Evolutionary conservation across 2,329 filamentous ascomycete species (phyloP).

Genomic region (Mycosphaerella sp.): DNA sequence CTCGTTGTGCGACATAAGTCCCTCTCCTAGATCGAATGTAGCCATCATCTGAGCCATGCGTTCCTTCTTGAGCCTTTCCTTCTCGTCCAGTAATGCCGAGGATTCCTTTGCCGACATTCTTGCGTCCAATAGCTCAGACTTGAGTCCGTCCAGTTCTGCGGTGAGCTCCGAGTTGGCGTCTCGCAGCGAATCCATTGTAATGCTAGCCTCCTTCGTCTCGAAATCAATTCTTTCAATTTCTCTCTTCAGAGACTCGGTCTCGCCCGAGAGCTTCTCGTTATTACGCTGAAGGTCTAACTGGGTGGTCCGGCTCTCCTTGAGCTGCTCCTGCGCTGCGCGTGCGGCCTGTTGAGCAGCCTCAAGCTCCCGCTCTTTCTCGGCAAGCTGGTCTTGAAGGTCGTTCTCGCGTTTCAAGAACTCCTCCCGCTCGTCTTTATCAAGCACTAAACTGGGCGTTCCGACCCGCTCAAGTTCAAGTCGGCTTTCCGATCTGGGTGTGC

Average conservation of each 20-base stretch:
- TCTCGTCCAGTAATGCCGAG: conserved; percentile 83
- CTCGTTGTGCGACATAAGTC: conserved; percentile 92
- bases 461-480: conserved; percentile 68
- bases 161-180: conserved; percentile 94
- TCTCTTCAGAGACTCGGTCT: conserved; percentile 93
- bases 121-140: conserved; percentile 90
- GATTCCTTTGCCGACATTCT: conserved; percentile 97
- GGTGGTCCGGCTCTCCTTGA: conserved; percentile 77
- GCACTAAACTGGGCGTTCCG: conserved; percentile 75
- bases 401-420: conserved; percentile 94
- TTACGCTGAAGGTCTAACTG: conserved; percentile 77
- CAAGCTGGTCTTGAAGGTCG: conserved; percentile 91
- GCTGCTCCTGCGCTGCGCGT: conserved; percentile 77
- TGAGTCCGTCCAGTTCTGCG: conserved; percentile 84
- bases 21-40: conserved; percentile 86
- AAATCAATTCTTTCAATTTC: conserved; percentile 92
- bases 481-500: conserved; percentile 54
- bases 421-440: conserved; percentile 95
- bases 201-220: conserved; percentile 92
- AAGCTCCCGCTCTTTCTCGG: conserved; percentile 82
- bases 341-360: conserved; percentile 73
- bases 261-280: conserved; percentile 77
- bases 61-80: conserved; percentile 97
- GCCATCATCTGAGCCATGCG: conserved; percentile 99
- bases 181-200: conserved; percentile 96